A percentile compares a stretch with the other conserved stretches of the same genome.
Evolutionary conservation across 169 alveolate genomes (phyloP).

Genomic region (Plasmodium inui): DNA sequence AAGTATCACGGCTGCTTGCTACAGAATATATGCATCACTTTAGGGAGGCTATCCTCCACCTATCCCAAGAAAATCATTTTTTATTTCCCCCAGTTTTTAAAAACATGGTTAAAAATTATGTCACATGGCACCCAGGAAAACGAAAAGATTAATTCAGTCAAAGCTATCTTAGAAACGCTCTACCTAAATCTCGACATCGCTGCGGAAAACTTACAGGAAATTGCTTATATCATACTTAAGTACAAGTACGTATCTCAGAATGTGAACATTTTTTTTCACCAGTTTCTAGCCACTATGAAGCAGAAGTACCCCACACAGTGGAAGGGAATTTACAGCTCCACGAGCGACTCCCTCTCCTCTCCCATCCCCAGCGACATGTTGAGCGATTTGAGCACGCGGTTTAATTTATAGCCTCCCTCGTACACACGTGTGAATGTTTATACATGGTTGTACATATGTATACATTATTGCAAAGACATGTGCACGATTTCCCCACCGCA

Average conservation of each 20-base stretch:
- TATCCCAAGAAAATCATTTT: slow-evolving; percentile 68
- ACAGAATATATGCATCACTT: slow-evolving; percentile 87
- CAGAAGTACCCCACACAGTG: slow-evolving; percentile 71
- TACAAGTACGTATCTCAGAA: slow-evolving; percentile 69
- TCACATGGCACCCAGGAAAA: slow-evolving; percentile 75
- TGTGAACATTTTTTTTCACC: slow-evolving; percentile 61
- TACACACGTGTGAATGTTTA: not conserved
- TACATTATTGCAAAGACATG: too few species aligned
- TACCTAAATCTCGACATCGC: slow-evolving; percentile 69
- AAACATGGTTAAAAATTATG: slow-evolving; percentile 76
- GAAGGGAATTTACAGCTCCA: slow-evolving; percentile 54
- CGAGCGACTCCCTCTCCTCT: slow-evolving; percentile 30
- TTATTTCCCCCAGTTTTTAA: slow-evolving; percentile 74
- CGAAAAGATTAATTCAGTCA: slow-evolving; percentile 63
- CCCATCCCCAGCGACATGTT: slow-evolving; percentile 72
- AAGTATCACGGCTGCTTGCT: slow-evolving; percentile 77
- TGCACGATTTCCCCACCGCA: not conserved
- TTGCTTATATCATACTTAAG: slow-evolving; percentile 49
- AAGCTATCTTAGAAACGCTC: slow-evolving; percentile 61
- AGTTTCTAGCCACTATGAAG: slow-evolving; percentile 56
- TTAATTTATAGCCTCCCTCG: slow-evolving; percentile 20
- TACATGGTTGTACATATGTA: not conserved
- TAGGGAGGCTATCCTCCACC: slow-evolving; percentile 79
- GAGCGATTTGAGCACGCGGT: slow-evolving; percentile 48
- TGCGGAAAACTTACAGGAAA: slow-evolving; percentile 67